Base-by-base conservation (phyloP, 2,329 filamentous ascomycete genomes). In the Claviceps humidiphila region DNA sequence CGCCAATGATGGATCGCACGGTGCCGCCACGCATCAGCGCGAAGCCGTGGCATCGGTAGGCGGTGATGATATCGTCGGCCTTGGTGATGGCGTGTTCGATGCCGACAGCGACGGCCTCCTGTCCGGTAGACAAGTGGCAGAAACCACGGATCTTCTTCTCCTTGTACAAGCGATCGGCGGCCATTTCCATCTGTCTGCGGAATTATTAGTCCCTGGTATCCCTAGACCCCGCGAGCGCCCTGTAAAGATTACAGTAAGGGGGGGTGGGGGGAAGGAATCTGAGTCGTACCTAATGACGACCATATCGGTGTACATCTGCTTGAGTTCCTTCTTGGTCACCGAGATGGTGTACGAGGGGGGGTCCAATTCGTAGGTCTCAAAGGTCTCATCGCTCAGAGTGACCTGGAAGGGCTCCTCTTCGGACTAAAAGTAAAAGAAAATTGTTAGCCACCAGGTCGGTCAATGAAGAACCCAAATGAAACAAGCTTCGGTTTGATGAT, bases 71-170 rank as follows among this genome's bases (percentile, higher is more conserved):
- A 68, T 95, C 89, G 77, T 98, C 93, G 61, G 84, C 74, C 73
- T 88, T 89, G 64, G 82, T 87, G 67, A 98, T 87, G 60, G 90
- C 90, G 70, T 95, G 88, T 76, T 98, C 93, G 66, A 98, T 97
- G 68, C 93, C 93, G 62, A 90, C 84, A 54, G 93, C 89, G 60
- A 98, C 93, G 59, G 93, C 93, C 80, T 98, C 93, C 75, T 98
- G 93, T 58, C 93, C 93, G 55, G 87, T 95, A 54, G 93, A 97
- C 72, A 98, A 75, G 76, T 98, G 93, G 77, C 93, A 98, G 86
- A 98, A 98, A 75, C 93, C 93, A 64, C 93, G 87, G 64, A 98
- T 97, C 81, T 98, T 97, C 85, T 98, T 98, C 79, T 97, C 93
- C 80, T 98, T 98, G 87, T 98, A 98, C 66, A 98, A 78, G 69